Evolutionary conservation across 805 yeast species (phyloP), one percentile per base, ranked within the genome.

Genomic region (Pichia gijzeniarum): DNA sequence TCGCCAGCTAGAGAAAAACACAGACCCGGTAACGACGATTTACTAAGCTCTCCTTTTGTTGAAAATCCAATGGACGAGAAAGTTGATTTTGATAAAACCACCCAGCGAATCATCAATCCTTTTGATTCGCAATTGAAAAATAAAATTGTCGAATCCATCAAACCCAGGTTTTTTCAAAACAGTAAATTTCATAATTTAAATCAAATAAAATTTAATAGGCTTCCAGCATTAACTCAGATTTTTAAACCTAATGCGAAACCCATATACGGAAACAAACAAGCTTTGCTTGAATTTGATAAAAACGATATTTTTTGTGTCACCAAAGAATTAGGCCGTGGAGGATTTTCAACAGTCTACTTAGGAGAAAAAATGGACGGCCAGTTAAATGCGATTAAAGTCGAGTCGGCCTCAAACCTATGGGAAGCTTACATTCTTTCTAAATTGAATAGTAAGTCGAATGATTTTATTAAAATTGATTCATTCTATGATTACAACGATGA

Each of bases 321-420:
- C 22, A 65, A 68, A 40, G 76, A 78, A 54, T 63, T 89, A 12
- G 96, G 96, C 0, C 75, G 74, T 55, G 95, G 95, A n/a, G 93
- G 90, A 0, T 82, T 70, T 64, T 95, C 90, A 0, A 71, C 77
- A 2, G 95, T 87, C 0, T 87, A 79, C 58, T 65, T 87, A 19
- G 80, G 85, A 1, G 90, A 85, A 58, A 67, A 73, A 12, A 63
- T 70, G 4, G 72, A 76, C 49, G 87, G 85, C 1, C 58, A 63
- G 1, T 56, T 74, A 30, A 73, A 71, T 41, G 95, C 96, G 0
- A 63, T 89, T 43, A 89, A 89, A 58, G 75, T 83, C 13, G 88
- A 84, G 56, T 70, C 72, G 16, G 87, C 91, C 0, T 67, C 85
- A 0, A 74, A 77, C 38, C 68, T 76, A 4, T 88, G 96, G 96